Evolutionary conservation across 2,329 filamentous ascomycete species (phyloP).

Genomic region (Epichloe elymi): DNA sequence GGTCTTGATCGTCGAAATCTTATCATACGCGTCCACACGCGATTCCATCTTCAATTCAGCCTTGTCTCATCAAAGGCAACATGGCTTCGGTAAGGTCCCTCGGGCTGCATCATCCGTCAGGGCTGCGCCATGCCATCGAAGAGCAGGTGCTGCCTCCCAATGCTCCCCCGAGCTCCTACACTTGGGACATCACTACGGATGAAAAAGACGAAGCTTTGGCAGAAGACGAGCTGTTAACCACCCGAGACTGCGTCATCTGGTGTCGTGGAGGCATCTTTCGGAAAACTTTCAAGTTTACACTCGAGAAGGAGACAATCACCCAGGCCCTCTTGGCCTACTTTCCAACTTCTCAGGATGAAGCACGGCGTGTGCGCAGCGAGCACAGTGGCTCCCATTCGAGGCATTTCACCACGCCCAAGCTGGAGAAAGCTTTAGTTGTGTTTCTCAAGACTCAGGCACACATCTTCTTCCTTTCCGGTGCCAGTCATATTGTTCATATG

Average conservation of each 20-base stretch:
- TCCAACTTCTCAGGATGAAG: conserved; percentile 36
- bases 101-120: conserved; percentile 79
- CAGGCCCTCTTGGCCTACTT: conserved; percentile 82
- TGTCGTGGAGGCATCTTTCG: conserved; percentile 74
- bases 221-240: conserved; percentile 72
- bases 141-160: conserved; percentile 64
- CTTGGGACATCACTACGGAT: conserved; percentile 53
- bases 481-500: conserved; percentile 80
- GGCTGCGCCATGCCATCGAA: conserved; percentile 67
- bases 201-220: conserved; percentile 26
- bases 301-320: conserved; percentile 75
- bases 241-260: conserved; percentile 71
- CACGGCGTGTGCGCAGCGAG: conserved; percentile 2
- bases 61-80: conserved; percentile 7
- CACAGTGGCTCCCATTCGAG: conserved; percentile 4
- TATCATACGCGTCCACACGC: conserved; percentile 2
- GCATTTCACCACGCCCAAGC: conserved; percentile 9
- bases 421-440: conserved; percentile 67
- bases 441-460: conserved; percentile 88
- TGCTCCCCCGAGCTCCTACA: conserved; percentile 53
- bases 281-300: conserved; percentile 72
- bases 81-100: conserved; percentile 91
- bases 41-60: background rate
- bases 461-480: conserved; percentile 79
- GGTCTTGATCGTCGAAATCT: background rate